Conservation (phyloP, 2,329 filamentous ascomycete genomes). For the Dendryphion nanum region DNA sequence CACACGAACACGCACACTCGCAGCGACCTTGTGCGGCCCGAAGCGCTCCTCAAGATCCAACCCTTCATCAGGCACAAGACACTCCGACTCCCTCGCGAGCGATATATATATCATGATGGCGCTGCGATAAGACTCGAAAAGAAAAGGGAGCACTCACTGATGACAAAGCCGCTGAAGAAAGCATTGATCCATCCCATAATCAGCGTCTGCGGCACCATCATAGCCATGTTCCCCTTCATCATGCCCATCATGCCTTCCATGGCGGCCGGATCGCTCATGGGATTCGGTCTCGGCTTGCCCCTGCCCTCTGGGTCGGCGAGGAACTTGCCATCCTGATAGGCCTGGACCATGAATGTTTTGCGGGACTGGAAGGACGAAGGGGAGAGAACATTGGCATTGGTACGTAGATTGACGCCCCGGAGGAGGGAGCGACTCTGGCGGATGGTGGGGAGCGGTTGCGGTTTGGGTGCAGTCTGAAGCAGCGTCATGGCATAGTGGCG, state of each 20-base stretch:
- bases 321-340: conserved; percentile 82
- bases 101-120: no score
- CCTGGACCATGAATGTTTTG: conserved; percentile 75
- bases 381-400: conserved; percentile 78
- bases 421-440: conserved; percentile 82
- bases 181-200: conserved; percentile 99
- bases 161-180: conserved; percentile 97
- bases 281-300: conserved; percentile 86
- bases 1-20: no score
- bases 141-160: conserved; percentile 61
- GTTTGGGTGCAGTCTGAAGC: conserved; percentile 81
- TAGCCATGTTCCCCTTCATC: conserved; percentile 99
- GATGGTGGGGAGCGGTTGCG: conserved; percentile 69
- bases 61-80: no score
- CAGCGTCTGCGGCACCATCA: conserved; percentile 98
- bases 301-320: conserved; percentile 84
- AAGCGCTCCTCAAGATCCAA: no score
- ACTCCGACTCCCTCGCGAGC: no score
- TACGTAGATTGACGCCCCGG: conserved; percentile 80
- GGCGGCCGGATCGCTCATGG: conserved; percentile 88
- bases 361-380: conserved; percentile 73
- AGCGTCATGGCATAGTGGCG: conserved; percentile 96
- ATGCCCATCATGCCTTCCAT: conserved; percentile 99
- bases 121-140: no score
- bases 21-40: no score